phyloP scores from a whole-genome alignment of 768 basidiomycete species.

The Sarcodon aspratus region DNA sequence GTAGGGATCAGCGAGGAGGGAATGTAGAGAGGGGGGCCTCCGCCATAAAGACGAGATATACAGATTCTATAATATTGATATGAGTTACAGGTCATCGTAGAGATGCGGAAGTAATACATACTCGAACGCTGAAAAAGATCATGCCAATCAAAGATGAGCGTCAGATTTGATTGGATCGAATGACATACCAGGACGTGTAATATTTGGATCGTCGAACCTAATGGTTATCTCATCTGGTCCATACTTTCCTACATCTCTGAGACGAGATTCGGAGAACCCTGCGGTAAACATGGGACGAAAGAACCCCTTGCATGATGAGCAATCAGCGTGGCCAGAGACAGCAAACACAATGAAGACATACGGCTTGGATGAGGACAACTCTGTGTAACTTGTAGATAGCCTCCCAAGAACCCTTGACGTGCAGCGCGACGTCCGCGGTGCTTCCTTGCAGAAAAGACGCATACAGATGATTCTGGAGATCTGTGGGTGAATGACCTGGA shows the following conservation, averaged over 20 bases:
- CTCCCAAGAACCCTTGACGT: conserved; percentile 54
- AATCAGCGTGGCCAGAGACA: not conserved
- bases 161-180: not conserved
- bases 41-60: conserved; percentile 79
- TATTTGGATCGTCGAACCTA: conserved; percentile 76
- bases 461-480: conserved; percentile 71
- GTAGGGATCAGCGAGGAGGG: conserved; percentile 57
- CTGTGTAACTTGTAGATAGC: conserved; percentile 74
- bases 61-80: conserved; percentile 46
- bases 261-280: conserved; percentile 55
- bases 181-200: conserved; percentile 70
- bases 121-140: conserved; percentile 63
- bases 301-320: conserved; percentile 47
- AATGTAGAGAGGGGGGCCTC: conserved; percentile 66
- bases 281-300: conserved; percentile 81
- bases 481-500: conserved; percentile 33
- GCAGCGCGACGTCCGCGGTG: conserved; percentile 71
- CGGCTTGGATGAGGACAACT: conserved; percentile 83
- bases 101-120: conserved; percentile 28
- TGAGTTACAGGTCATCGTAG: not conserved
- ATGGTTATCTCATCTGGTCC: conserved; percentile 51
- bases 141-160: not conserved
- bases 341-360: conserved; percentile 23
- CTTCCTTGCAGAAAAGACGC: conserved; percentile 55
- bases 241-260: not conserved